A percentile compares a stretch with the other conserved stretches of the same genome.
These are phyloP conservation scores for Trichoderma breve DNA, from an alignment of 2,329 filamentous ascomycete genomes.

Conservation along the genomic window DNA sequence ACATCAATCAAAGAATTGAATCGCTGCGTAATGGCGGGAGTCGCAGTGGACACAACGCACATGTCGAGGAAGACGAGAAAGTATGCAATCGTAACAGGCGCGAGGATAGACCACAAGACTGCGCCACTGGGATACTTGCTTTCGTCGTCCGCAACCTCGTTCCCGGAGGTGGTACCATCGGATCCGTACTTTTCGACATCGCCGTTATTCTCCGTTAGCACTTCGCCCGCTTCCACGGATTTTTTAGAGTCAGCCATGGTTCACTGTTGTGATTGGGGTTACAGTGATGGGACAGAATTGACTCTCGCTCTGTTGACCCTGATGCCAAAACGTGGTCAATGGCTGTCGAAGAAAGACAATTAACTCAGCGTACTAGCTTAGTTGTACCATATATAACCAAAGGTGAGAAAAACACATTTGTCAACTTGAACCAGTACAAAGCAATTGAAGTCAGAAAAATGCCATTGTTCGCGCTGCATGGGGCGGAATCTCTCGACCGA, in stretches of 20 bases:
- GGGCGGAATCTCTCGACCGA: neutral
- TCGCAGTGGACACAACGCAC: conserved; percentile 39
- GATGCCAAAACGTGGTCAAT: neutral
- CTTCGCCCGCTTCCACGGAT: neutral
- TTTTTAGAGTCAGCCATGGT: neutral
- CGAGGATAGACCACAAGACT: neutral
- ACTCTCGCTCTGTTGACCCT: neutral
- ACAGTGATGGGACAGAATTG: neutral
- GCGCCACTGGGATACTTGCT: neutral
- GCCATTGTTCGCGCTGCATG: neutral
- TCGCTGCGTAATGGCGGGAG: conserved; percentile 34
- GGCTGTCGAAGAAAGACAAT: neutral
- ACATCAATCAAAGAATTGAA: conserved; percentile 43
- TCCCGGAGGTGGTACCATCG: neutral
- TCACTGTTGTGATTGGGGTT: neutral
- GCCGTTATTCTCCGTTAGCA: neutral
- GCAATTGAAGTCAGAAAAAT: neutral
- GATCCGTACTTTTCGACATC: neutral
- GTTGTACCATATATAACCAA: neutral
- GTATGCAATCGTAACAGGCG: neutral
- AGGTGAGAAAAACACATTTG: neutral
- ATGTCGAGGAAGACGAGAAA: conserved; percentile 30
- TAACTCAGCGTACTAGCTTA: neutral
- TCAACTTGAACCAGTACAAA: neutral
- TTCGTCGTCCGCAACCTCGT: neutral